These are phyloP conservation scores for Acanthamoeba sp. DNA, from an alignment of 208 protist genomes.

Conservation along the genomic window DNA sequence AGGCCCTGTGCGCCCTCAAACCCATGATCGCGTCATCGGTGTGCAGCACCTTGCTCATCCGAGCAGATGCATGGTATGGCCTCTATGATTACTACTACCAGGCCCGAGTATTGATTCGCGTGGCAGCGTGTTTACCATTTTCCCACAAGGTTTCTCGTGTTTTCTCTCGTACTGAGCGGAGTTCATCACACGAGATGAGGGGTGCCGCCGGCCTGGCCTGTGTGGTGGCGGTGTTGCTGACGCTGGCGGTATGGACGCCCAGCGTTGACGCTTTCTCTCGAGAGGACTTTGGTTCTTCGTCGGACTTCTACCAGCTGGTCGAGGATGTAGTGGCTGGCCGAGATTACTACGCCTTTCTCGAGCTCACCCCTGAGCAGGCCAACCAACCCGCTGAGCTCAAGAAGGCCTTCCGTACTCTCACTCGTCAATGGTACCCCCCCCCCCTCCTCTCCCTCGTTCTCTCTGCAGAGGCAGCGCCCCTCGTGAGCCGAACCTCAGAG, in stretches of 20 bases:
- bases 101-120: too few species aligned
- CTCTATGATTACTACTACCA: too few species aligned
- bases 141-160: background rate
- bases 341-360: constrained; percentile 59
- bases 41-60: too few species aligned
- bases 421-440: background rate
- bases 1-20: too few species aligned
- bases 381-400: background rate
- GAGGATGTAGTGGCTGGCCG: constrained; percentile 12
- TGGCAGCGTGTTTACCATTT: too few species aligned
- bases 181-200: background rate
- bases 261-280: background rate
- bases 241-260: background rate
- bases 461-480: too few species aligned
- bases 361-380: constrained; percentile 20
- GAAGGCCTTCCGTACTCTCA: constrained; percentile 28
- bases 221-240: background rate
- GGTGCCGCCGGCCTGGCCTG: background rate
- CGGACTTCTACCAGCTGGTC: background rate
- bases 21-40: too few species aligned
- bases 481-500: too few species aligned
- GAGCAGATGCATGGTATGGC: too few species aligned
- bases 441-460: background rate
- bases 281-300: background rate
- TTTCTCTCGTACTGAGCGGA: background rate